Percentiles rank a stretch among this genome's conserved stretches.
Evolutionary conservation across 1,284 basidiomycete species (phyloP).

Genomic region (Tetrapyrgos nigripes): DNA sequence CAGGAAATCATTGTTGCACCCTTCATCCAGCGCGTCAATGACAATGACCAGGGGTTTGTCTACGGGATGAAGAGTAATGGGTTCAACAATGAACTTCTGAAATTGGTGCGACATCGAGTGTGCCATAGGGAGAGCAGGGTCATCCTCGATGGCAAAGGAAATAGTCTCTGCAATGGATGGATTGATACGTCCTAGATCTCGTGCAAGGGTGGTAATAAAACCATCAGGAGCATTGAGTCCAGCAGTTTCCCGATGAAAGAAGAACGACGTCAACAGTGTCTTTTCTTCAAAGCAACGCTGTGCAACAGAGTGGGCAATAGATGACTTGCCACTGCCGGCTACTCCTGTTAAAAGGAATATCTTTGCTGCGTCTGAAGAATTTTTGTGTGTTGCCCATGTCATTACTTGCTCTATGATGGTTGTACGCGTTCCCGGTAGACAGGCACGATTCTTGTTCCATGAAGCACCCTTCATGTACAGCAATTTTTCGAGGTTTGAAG

Average conservation of each 20-base stretch:
- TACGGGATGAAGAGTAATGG: conserved; percentile 8
- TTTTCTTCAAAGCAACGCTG: conserved; percentile 13
- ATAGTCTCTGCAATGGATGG: conserved; percentile 7
- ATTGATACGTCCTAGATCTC: conserved; percentile 14
- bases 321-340: conserved; percentile 26
- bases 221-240: conserved; percentile 9
- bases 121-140: conserved; percentile 3
- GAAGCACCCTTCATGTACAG: conserved; percentile 7
- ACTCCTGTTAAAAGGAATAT: conserved; percentile 22
- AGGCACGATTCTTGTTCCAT: conserved; percentile 12
- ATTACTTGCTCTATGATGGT: conserved; percentile 17
- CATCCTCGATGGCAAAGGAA: conserved; percentile 12
- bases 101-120: conserved; percentile 22
- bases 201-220: conserved; percentile 22
- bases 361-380: conserved; percentile 1
- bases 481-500: conserved; percentile 8
- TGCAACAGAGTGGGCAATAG: conserved; percentile 28
- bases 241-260: conserved; percentile 17
- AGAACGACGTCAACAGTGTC: conserved; percentile 22
- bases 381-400: conserved; percentile 15
- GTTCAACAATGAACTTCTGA: conserved; percentile 20
- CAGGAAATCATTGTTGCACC: conserved; percentile 19
- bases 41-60: conserved; percentile 11
- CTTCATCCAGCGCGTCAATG: conserved; percentile 26
- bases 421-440: conserved; percentile 21